Base-by-base conservation (phyloP, 192 early-diverging fungal species). In the Coemansia sp. region DNA sequence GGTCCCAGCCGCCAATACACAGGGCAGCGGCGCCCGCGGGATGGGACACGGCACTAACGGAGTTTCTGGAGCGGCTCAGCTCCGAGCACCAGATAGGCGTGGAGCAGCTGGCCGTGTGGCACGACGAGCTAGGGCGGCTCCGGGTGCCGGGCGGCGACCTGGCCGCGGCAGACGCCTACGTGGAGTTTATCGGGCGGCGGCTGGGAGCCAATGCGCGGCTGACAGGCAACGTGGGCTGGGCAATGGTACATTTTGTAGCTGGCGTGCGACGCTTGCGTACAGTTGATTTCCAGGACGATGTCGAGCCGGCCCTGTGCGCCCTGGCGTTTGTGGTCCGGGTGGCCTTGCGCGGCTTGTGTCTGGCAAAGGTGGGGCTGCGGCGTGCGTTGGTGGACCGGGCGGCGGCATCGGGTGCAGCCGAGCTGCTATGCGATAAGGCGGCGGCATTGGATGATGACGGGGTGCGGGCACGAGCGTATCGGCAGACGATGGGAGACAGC, bases 211-310 rank as follows among this genome's bases (percentile, higher is more conserved):
- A 75, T 36, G 59, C 54, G 20, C 21, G 59, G 23, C 58, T 56
- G 17, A 67, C 71, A 3, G 64, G 64, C 9, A 75, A 75, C 35
- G 55, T 75, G 17, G 41, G 54, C 34, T 75, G 59, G 55, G 71
- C 71, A 12, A 66, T 67, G 52, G 38, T 75, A 6, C 71, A 75
- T 39, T 67, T 54, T 42, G 45, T 67, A 1, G 64, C 54, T 3
- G 37, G 61, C 13, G 58, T 75, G 64, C 71, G 64, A 10, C 57
- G 64, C 18, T 64, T 75, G n/a, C 57, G 56, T 28, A 67, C 71
- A 6, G 50, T 75, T 21, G 71, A 75, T 32, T 75, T 75, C 36
- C 35, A 63, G 31, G 40, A 50, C 21, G 56, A 63, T 9, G 44
- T 62, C n/a, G 56, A 55, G 7, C 41, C 55, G 14, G 60, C 58